Evolutionary conservation across 306 rosid species (phyloP).

Genomic region (Canavalia ensiformis): DNA sequence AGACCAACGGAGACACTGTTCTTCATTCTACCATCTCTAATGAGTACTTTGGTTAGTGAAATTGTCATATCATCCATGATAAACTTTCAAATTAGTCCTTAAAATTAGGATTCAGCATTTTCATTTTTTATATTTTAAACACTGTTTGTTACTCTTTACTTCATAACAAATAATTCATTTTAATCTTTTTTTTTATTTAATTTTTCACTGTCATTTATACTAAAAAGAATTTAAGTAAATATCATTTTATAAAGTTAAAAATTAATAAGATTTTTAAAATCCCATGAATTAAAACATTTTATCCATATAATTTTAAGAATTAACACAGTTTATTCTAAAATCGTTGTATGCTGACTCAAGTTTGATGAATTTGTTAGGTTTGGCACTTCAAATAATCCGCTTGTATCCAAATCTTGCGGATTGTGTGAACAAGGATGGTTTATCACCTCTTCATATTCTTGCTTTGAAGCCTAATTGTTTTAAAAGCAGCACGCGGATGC

Average conservation of each 20-base stretch:
- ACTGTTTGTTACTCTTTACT: too few species aligned
- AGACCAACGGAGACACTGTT: constrained; percentile 38
- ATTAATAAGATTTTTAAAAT: too few species aligned
- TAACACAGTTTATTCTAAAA: neutral
- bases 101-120: too few species aligned
- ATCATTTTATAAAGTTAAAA: too few species aligned
- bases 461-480: constrained; percentile 49
- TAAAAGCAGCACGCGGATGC: constrained; percentile 43
- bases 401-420: constrained; percentile 31
- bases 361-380: constrained; percentile 56
- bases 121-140: too few species aligned
- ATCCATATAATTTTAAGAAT: too few species aligned
- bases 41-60: constrained; percentile 48
- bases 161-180: too few species aligned
- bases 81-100: too few species aligned
- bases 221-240: too few species aligned
- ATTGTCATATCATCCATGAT: neutral
- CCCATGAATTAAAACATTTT: too few species aligned
- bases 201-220: too few species aligned
- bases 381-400: constrained; percentile 46
- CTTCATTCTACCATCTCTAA: constrained; percentile 50
- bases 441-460: constrained; percentile 50
- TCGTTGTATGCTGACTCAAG: neutral
- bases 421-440: constrained; percentile 31
- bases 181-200: too few species aligned